A percentile compares a stretch with the other conserved stretches of the same genome.
phyloP scores from a whole-genome alignment of 495 filamentous ascomycete genomes.

The Apodospora peruviana region DNA sequence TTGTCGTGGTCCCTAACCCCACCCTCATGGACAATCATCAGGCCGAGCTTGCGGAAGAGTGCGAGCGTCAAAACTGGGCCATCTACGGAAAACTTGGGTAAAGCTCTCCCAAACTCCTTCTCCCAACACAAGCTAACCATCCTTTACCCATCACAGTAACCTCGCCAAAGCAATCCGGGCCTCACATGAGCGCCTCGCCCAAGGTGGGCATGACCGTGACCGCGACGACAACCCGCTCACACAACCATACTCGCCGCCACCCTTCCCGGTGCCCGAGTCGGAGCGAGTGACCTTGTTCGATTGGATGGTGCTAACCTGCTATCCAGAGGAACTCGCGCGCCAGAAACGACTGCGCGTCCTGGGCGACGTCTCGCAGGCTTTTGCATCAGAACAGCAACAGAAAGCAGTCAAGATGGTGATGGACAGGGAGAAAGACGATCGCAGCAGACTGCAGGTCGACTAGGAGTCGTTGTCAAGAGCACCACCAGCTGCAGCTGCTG shows the following conservation, averaged over 20 bases:
- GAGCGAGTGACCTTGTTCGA: constrained; percentile 29
- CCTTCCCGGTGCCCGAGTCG: constrained; percentile 23
- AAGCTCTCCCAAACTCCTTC: constrained; percentile 8
- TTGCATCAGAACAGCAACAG: constrained; percentile 1
- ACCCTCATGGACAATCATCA: constrained; percentile 87
- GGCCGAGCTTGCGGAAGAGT: constrained; percentile 70
- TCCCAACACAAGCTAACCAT: background rate
- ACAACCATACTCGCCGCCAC: constrained; percentile 21
- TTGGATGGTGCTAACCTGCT: constrained; percentile 32
- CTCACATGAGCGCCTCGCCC: constrained; percentile 8
- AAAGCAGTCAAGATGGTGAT: background rate
- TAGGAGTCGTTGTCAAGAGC: too few species aligned
- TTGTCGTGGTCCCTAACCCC: constrained; percentile 85
- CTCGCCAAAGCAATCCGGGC: constrained; percentile 22
- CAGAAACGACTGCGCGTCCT: constrained; percentile 16
- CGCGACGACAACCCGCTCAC: constrained; percentile 7
- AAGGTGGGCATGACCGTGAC: constrained; percentile 14
- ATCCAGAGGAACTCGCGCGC: constrained; percentile 22
- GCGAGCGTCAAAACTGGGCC: constrained; percentile 64
- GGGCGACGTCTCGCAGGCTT: background rate
- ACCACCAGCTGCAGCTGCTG: too few species aligned
- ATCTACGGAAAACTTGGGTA: constrained; percentile 63
- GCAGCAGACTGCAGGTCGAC: constrained; percentile 9
- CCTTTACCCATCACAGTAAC: constrained; percentile 12
- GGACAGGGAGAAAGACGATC: constrained; percentile 1